Percentiles rank a stretch among this genome's conserved stretches.
Evolutionary conservation across 768 basidiomycete genomes (phyloP).

Genomic region (Boletus rufocinnamomeus): DNA sequence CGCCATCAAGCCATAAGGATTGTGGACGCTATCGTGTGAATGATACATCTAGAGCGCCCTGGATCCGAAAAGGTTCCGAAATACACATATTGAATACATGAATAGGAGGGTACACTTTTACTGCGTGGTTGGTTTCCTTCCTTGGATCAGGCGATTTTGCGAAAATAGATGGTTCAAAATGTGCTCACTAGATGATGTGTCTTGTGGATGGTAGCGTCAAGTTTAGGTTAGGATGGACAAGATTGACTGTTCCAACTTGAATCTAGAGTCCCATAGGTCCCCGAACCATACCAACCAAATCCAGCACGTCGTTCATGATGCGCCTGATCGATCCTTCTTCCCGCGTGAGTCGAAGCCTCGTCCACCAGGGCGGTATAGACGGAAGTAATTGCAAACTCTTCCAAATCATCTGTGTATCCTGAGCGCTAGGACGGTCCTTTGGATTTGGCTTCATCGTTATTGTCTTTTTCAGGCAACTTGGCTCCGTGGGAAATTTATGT

Average conservation of each 20-base stretch:
- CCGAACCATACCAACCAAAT: constrained; percentile 16
- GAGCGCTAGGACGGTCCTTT: constrained; percentile 1
- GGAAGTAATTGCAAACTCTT: constrained; percentile 5
- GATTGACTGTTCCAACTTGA: background rate
- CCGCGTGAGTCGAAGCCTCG: constrained; percentile 3
- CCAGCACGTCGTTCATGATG: constrained; percentile 17
- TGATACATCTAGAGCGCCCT: no score
- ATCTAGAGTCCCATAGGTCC: constrained; percentile 7
- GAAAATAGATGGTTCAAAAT: no score
- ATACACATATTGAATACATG: no score
- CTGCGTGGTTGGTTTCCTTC: background rate
- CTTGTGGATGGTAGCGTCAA: background rate
- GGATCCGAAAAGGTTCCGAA: no score
- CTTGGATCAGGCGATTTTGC: background rate
- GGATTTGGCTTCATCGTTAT: constrained; percentile 14
- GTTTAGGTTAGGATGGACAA: background rate
- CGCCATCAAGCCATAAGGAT: background rate
- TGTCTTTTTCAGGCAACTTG: no score
- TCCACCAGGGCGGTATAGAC: constrained; percentile 5
- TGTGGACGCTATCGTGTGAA: background rate
- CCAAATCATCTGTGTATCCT: constrained; percentile 1
- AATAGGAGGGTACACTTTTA: no score
- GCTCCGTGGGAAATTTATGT: no score
- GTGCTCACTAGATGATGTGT: background rate
- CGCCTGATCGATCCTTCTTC: constrained; percentile 18